A percentile compares a stretch with the other conserved stretches of the same genome.
Evolutionary conservation across 495 filamentous ascomycete genomes (phyloP).

Genomic region (Tuber borchii): DNA sequence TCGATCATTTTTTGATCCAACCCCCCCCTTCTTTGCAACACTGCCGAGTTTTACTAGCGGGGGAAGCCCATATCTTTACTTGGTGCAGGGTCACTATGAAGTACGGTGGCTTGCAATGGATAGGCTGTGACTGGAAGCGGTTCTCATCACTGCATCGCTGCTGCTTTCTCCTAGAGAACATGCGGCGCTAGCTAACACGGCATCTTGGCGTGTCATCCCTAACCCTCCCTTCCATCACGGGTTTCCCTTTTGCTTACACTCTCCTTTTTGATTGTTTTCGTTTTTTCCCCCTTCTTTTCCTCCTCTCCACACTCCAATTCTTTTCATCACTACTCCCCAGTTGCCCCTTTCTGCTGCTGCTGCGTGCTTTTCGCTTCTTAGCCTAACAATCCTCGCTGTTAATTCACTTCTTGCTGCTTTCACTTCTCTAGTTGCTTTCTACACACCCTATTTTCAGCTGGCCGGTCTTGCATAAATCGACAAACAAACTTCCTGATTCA

Average conservation of each 20-base stretch:
- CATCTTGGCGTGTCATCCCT: constrained; percentile 21
- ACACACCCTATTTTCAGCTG: constrained; percentile 27
- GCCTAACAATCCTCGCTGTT: constrained; percentile 11
- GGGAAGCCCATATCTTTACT: neutral
- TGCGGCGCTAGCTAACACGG: constrained; percentile 1
- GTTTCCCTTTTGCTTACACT: neutral
- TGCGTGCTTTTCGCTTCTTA: constrained; percentile 27
- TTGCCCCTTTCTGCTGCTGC: constrained; percentile 8
- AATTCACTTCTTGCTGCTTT: constrained; percentile 24
- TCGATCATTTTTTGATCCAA: no score
- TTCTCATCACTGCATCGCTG: constrained; percentile 18
- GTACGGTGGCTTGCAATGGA: neutral
- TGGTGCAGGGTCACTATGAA: neutral
- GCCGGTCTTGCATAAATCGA: constrained; percentile 29
- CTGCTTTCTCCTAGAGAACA: constrained; percentile 11
- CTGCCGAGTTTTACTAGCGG: neutral
- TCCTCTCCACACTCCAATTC: constrained; percentile 11
- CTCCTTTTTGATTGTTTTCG: constrained; percentile 15
- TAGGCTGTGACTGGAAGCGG: neutral
- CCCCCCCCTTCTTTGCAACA: no score
- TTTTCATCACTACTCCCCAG: constrained; percentile 4
- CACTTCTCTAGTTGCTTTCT: constrained; percentile 29
- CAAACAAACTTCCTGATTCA: constrained; percentile 17
- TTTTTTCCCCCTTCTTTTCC: constrained; percentile 3
- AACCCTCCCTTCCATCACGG: constrained; percentile 25